phyloP scores from a whole-genome alignment of 305 asterid species.

The Fraxinus paxiana region DNA sequence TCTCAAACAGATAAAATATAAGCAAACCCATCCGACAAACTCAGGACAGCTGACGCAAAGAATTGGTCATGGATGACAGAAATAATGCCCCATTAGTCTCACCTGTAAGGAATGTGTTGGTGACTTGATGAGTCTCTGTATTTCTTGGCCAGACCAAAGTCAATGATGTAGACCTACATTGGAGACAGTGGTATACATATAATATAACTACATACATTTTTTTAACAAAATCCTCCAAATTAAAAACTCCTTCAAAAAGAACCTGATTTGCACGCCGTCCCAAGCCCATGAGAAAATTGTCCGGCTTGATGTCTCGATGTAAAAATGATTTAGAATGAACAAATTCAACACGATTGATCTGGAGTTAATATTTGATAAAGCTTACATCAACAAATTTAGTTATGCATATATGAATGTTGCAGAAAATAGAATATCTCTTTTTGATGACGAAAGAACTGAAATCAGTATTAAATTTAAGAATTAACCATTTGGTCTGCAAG shows the following conservation, averaged over 20 bases:
- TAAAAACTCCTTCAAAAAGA: slow-evolving; percentile 4
- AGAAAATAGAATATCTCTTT: not conserved
- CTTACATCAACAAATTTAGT: slow-evolving; percentile 11
- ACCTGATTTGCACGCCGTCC: slow-evolving; percentile 97
- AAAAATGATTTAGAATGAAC: slow-evolving; percentile 85
- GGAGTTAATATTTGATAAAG: slow-evolving; percentile 22
- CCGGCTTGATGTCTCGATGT: slow-evolving; percentile 95
- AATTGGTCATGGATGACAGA: not conserved
- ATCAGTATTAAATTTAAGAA: slow-evolving; percentile 20
- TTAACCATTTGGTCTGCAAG: slow-evolving; percentile 77
- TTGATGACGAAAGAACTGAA: not conserved
- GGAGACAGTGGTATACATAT: not conserved
- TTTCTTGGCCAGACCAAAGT: slow-evolving; percentile 92
- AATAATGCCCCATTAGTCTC: slow-evolving; percentile 23
- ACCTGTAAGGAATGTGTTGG: slow-evolving; percentile 95
- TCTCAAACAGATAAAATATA: not conserved
- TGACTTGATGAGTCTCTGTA: slow-evolving; percentile 75
- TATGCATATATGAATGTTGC: not conserved
- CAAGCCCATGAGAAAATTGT: slow-evolving; percentile 95
- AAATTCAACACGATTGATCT: slow-evolving; percentile 86
- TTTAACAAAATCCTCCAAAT: not conserved
- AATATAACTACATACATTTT: slow-evolving; percentile 6
- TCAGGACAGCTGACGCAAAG: not conserved
- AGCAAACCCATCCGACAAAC: not conserved
- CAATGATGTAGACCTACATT: slow-evolving; percentile 74